Evolutionary conservation across 108 stramenopile species (phyloP).

Genomic region (Aurantiochytrium sp.): DNA sequence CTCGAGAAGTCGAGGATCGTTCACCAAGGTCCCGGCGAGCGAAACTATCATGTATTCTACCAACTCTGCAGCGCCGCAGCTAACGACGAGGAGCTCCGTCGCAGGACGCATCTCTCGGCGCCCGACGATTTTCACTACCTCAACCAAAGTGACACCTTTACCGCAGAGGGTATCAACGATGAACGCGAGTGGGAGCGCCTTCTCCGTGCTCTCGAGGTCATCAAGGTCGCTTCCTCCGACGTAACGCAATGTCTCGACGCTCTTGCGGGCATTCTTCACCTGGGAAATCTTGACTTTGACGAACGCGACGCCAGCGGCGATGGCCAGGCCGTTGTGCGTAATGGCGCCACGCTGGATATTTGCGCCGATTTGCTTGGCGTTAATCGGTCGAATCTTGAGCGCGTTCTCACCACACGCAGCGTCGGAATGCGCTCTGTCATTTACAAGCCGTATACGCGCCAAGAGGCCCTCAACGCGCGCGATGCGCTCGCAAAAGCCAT

Average conservation of each 20-base stretch:
- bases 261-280: conserved; percentile 75
- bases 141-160: not conserved
- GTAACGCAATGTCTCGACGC: conserved; percentile 59
- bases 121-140: conserved; percentile 36
- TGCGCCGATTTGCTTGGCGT: conserved; percentile 73
- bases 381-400: conserved; percentile 55
- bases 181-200: not conserved
- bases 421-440: conserved; percentile 30
- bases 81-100: not conserved
- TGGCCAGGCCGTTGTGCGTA: not conserved
- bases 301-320: conserved; percentile 39
- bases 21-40: conserved; percentile 39
- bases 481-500: conserved; percentile 91
- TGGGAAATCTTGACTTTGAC: conserved; percentile 77
- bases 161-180: conserved; percentile 32
- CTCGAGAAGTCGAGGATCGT: conserved; percentile 59
- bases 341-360: conserved; percentile 27
- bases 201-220: not conserved
- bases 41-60: conserved; percentile 63
- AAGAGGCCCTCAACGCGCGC: conserved; percentile 72
- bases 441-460: conserved; percentile 58
- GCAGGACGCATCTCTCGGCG: not conserved
- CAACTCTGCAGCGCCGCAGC: conserved; percentile 22
- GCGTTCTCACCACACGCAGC: conserved; percentile 68
- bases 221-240: conserved; percentile 44